A percentile compares a stretch with the other conserved stretches of the same genome.
phyloP scores from a whole-genome alignment of 2,329 filamentous ascomycete species.

The Septoria petroselini region DNA sequence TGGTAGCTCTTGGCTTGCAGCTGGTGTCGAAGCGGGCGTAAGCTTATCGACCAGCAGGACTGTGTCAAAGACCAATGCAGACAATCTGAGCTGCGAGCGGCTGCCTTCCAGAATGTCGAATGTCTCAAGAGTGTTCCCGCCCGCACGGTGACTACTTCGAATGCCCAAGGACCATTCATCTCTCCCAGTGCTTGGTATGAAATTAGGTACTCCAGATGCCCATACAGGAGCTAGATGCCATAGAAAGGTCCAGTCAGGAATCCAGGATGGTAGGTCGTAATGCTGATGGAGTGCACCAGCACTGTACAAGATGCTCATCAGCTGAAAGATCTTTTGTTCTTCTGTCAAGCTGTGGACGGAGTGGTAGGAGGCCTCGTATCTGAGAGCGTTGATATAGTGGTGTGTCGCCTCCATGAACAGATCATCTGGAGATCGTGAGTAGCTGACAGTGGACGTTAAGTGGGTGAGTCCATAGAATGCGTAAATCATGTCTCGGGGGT shows the following conservation, averaged over 20 bases:
- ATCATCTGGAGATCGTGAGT: constrained; percentile 23
- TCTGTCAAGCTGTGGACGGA: constrained; percentile 27
- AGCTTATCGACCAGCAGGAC: constrained; percentile 27
- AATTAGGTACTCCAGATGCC: constrained; percentile 29
- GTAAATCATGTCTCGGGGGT: constrained; percentile 34
- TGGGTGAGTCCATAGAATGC: constrained; percentile 33
- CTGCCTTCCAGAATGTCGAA: constrained; percentile 30
- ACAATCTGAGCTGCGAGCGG: constrained; percentile 26
- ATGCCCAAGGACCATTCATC: constrained; percentile 31
- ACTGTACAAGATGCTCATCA: constrained; percentile 35
- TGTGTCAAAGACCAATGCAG: constrained; percentile 30
- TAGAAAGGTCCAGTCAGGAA: constrained; percentile 33
- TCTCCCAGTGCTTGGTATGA: constrained; percentile 21
- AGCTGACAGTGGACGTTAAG: constrained; percentile 29
- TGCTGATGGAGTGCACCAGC: constrained; percentile 34
- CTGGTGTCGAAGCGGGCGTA: constrained; percentile 29
- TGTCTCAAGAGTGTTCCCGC: constrained; percentile 26
- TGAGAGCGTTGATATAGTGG: constrained; percentile 31
- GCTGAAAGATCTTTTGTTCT: constrained; percentile 29
- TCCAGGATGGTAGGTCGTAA: constrained; percentile 35
- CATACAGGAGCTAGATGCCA: constrained; percentile 35
- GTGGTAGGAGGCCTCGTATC: constrained; percentile 28
- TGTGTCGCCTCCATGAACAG: constrained; percentile 32
- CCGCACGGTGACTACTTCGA: constrained; percentile 30
- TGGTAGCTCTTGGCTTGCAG: constrained; percentile 15